Evolutionary conservation across 257 asterid species (phyloP), one percentile per base, ranked within the genome.

Genomic region (Solanum lycopersicoides): DNA sequence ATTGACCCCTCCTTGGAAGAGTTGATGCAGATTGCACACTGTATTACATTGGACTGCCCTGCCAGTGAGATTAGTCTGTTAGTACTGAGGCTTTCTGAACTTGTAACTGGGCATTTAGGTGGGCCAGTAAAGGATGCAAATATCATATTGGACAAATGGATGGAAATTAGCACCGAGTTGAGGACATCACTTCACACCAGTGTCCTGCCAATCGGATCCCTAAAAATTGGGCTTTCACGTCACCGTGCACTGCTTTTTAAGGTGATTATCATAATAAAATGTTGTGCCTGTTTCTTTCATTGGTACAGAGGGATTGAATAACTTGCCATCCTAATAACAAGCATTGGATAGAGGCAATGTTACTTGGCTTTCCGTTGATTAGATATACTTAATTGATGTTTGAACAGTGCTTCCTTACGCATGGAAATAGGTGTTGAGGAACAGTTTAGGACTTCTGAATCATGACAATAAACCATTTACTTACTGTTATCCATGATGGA

Each of bases 181-280:
- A 93, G 98, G 91, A 91, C 96, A 83, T 94, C 98, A 87, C 96
- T 94, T 88, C 99, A 97, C 89, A 97, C 99, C 89, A 90, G 93
- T 82, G 96, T 97, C 89, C 91, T 95, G 88, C 98, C 99, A 83
- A 93, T 97, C 84, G 99, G 98, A 85, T 94, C 99, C 79, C 90
- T 97, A 87, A 94, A 87, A 91, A 86, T 95, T 87, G 99, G 99
- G 88, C 98, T 97, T 83, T 93, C 94, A 87, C 98, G 99, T 65
- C 99, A 97, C 90, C 98, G 99, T 80, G 99, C 99, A 25, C 89
- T 97, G 94, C 99, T 97, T 87, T 97, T 97, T 88, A 97, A 97
- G 99, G 99, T 93, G 89, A 89, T 89, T 77, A 90, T 44, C 82
- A 28, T 88, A 28, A 23, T 65, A 35, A 63, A 39, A 86, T 88